These are phyloP conservation scores for Inonotus obliquus DNA, from an alignment of 1,284 basidiomycete genomes.

Conservation along the genomic window DNA sequence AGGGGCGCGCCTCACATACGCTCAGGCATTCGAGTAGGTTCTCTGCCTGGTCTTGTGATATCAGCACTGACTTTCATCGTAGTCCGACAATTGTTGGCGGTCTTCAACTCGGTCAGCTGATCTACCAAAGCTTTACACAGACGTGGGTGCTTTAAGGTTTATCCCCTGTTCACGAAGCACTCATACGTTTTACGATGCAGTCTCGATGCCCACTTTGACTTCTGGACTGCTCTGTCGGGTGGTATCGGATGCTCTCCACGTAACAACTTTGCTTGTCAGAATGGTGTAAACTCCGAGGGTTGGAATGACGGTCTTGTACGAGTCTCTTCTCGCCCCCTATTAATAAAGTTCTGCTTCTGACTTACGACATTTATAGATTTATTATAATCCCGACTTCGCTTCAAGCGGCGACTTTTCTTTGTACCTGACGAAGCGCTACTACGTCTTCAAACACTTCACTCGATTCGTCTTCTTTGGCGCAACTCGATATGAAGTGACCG, in stretches of 20 bases:
- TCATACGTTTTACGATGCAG: conserved; percentile 6
- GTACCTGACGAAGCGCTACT: conserved; percentile 23
- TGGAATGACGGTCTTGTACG: conserved; percentile 23
- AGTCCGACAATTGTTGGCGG: conserved; percentile 26
- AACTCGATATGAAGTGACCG: conserved; percentile 18
- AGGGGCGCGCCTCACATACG: conserved; percentile 14
- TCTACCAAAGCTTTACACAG: conserved; percentile 25
- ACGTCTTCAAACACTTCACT: conserved; percentile 23
- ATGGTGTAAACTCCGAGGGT: conserved; percentile 19
- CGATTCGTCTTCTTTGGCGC: conserved; percentile 20
- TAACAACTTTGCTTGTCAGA: conserved; percentile 18
- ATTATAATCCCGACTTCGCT: conserved; percentile 23
- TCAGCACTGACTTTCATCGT: not conserved
- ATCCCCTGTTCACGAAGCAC: not conserved
- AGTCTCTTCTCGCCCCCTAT: not conserved
- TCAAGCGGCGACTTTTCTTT: conserved; percentile 20
- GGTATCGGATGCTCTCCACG: conserved; percentile 25
- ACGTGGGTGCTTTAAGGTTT: conserved; percentile 12
- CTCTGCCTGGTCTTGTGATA: not conserved
- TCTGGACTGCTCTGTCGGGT: conserved; percentile 27
- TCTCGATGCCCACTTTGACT: conserved; percentile 26
- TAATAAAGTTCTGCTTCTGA: not conserved
- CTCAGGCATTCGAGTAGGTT: conserved; percentile 21
- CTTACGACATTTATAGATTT: conserved; percentile 15
- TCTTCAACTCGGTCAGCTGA: conserved; percentile 25